Conservation (phyloP, 1,284 basidiomycete genomes). For the Lentinus polychrous region DNA sequence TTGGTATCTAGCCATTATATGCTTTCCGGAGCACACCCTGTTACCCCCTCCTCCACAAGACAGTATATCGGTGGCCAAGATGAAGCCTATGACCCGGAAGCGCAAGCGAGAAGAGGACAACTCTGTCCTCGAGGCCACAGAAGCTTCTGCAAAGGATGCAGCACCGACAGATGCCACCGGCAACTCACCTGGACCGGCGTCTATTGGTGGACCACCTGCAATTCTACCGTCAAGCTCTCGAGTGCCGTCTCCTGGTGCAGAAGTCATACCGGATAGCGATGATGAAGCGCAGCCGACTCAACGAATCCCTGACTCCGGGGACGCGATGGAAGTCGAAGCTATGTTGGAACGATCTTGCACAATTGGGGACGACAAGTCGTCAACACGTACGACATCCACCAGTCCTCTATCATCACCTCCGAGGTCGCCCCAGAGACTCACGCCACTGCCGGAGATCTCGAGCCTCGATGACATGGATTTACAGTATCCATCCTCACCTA, state of each 20-base stretch:
- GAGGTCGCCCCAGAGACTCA: too few relatives aligned
- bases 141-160: background rate
- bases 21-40: constrained; percentile 67
- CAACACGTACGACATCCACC: background rate
- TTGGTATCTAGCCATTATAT: constrained; percentile 96
- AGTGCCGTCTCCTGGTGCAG: background rate
- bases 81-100: constrained; percentile 23
- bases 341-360: constrained; percentile 2
- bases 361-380: background rate
- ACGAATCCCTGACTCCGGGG: background rate
- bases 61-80: constrained; percentile 9
- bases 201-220: background rate
- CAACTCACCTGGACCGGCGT: background rate
- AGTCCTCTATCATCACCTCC: background rate
- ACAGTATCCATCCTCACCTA: background rate
- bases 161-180: background rate
- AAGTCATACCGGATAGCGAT: constrained; percentile 6
- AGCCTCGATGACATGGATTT: background rate
- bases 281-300: background rate
- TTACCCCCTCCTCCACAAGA: constrained; percentile 31
- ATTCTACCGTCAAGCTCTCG: background rate
- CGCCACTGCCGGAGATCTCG: background rate
- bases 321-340: constrained; percentile 4
- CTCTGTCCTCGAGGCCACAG: constrained; percentile 10
- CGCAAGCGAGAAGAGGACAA: constrained; percentile 21